These are phyloP conservation scores for Fusarium miscanthi DNA, from an alignment of 2,329 filamentous ascomycete genomes.

Conservation along the genomic window DNA sequence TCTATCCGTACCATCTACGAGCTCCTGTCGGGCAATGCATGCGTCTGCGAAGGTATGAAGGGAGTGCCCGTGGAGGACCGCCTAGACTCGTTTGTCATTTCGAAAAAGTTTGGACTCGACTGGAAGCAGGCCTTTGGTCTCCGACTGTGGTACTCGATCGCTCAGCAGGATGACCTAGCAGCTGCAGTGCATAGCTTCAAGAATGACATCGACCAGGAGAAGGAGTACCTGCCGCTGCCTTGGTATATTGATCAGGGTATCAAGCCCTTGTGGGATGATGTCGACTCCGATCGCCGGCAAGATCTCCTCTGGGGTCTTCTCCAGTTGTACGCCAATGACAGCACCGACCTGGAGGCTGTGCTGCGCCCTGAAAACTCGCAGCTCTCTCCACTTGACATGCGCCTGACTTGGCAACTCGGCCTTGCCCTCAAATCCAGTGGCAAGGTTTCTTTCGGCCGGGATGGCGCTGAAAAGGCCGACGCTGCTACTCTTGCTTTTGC, in stretches of 20 bases:
- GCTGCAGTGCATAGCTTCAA: conserved; percentile 79
- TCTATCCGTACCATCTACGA: conserved; percentile 89
- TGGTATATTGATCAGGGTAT: conserved; percentile 74
- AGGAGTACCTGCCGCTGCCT: conserved; percentile 78
- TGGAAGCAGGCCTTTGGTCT: conserved; percentile 96
- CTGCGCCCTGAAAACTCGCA: conserved; percentile 82
- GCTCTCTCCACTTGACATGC: conserved; percentile 77
- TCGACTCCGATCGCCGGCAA: conserved; percentile 68
- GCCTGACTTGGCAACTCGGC: conserved; percentile 87
- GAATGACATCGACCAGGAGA: conserved; percentile 76
- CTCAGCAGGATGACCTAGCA: conserved; percentile 74
- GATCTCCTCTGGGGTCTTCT: conserved; percentile 90
- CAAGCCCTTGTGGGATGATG: conserved; percentile 69
- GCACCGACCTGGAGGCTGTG: conserved; percentile 72
- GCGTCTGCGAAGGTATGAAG: conserved; percentile 81
- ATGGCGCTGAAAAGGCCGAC: conserved; percentile 71
- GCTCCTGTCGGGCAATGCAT: conserved; percentile 87
- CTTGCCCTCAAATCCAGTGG: conserved; percentile 68
- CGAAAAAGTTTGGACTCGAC: conserved; percentile 84
- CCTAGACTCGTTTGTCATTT: conserved; percentile 82
- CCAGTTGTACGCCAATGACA: conserved; percentile 77
- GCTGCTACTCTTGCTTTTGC: conserved; percentile 74
- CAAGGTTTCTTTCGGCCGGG: conserved; percentile 63
- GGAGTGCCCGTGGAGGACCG: conserved; percentile 81
- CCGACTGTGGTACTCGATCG: conserved; percentile 87